Evolutionary conservation across 177 flowering plant species (phyloP).

Genomic region (Tripterygium wilfordii): DNA sequence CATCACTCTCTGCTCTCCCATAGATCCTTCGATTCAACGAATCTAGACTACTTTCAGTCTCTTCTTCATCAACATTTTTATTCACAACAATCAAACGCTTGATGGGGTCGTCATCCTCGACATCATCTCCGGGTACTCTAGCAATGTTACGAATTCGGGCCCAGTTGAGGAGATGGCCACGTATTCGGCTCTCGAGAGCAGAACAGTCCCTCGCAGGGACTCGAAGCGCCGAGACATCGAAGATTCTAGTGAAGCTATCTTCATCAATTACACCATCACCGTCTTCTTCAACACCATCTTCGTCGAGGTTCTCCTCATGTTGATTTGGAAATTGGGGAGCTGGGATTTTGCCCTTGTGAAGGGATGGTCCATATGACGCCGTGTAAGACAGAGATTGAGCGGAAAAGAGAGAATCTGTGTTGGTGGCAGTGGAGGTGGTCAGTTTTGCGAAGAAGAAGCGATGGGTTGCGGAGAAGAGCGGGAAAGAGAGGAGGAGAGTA

Average conservation of each 20-base stretch:
- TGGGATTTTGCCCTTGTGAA: background rate
- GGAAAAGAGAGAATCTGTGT: too few species aligned
- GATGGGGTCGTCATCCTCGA: constrained; percentile 39
- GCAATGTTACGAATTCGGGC: constrained; percentile 84
- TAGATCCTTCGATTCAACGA: constrained; percentile 42
- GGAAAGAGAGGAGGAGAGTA: constrained; percentile 21
- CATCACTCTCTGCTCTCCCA: constrained; percentile 64
- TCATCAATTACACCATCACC: constrained; percentile 27
- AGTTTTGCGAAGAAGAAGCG: background rate
- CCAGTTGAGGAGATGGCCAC: constrained; percentile 95
- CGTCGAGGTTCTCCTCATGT: constrained; percentile 12
- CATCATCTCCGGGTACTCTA: constrained; percentile 80
- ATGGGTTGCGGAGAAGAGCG: constrained; percentile 13
- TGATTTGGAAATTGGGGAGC: background rate
- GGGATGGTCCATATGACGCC: too few species aligned
- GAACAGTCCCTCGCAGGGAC: constrained; percentile 70
- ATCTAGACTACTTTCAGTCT: constrained; percentile 15
- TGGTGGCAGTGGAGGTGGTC: too few species aligned
- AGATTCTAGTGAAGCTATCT: constrained; percentile 54
- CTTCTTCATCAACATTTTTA: constrained; percentile 8
- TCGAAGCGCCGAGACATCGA: constrained; percentile 65
- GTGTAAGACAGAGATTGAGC: too few species aligned
- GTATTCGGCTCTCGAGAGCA: constrained; percentile 62
- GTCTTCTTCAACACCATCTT: constrained; percentile 7
- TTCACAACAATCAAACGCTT: constrained; percentile 15